These are phyloP conservation scores for Fusarium sp. DNA, from an alignment of 2,329 filamentous ascomycete species.

Conservation along the genomic window DNA sequence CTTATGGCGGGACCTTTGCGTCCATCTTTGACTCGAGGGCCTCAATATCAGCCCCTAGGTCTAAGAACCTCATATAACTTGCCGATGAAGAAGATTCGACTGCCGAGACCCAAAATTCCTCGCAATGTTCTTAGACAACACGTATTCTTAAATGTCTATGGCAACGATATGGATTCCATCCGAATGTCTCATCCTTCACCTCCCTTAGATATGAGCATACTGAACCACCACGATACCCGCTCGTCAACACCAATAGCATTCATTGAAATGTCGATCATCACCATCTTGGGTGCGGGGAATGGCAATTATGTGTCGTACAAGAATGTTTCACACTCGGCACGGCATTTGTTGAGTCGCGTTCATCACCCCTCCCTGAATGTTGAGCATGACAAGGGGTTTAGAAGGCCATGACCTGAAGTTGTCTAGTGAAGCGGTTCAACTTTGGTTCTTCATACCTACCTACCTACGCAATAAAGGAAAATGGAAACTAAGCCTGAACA, in stretches of 20 bases:
- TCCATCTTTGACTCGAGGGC: too few relatives aligned
- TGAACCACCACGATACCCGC: background rate
- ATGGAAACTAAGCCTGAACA: background rate
- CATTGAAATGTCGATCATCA: background rate
- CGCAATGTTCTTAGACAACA: background rate
- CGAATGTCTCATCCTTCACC: background rate
- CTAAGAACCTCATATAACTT: background rate
- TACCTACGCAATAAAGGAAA: background rate
- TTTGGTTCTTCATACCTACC: background rate
- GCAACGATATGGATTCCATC: background rate
- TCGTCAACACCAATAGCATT: background rate
- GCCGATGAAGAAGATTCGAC: background rate
- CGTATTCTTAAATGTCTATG: background rate
- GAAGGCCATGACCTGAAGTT: background rate
- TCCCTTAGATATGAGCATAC: background rate
- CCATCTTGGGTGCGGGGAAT: background rate
- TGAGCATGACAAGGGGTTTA: background rate
- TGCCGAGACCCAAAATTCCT: background rate
- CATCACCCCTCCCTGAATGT: background rate
- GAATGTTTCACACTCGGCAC: background rate
- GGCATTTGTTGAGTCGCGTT: background rate
- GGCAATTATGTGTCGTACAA: background rate
- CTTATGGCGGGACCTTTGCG: too few relatives aligned
- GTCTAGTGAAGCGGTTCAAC: background rate
- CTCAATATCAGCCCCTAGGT: too few relatives aligned